These are phyloP conservation scores for Botrytis paeoniae DNA, from an alignment of 2,329 filamentous ascomycete species.

Conservation along the genomic window DNA sequence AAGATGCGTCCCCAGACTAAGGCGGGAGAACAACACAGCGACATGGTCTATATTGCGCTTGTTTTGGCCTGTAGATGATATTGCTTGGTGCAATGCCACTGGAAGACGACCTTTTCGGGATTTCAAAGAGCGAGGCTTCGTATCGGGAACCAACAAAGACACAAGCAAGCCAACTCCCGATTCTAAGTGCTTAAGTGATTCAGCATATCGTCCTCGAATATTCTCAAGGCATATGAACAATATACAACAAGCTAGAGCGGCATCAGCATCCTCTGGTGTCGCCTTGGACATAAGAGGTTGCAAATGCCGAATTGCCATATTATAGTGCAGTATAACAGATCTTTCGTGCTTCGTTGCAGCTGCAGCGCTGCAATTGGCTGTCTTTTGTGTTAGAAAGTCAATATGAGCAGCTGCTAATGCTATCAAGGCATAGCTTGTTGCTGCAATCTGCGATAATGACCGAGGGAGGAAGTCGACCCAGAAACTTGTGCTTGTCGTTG, in stretches of 20 bases:
- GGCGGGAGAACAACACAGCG: not conserved
- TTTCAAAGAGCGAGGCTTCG: not conserved
- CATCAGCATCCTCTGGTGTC: not conserved
- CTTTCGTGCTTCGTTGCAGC: not conserved
- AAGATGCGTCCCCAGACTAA: not conserved
- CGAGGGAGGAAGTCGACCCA: not conserved
- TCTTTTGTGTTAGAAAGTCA: not conserved
- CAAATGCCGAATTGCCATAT: not conserved
- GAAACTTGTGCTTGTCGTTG: not conserved
- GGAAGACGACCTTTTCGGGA: not conserved
- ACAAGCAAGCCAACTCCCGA: not conserved
- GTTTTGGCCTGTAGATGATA: not conserved
- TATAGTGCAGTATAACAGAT: not conserved
- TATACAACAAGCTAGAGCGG: not conserved
- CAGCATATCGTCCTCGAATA: not conserved
- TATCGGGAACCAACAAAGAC: not conserved
- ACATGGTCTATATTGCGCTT: not conserved
- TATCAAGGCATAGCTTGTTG: not conserved
- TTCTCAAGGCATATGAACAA: not conserved
- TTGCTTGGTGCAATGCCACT: not conserved
- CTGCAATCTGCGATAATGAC: not conserved
- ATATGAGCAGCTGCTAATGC: not conserved
- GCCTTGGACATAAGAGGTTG: not conserved
- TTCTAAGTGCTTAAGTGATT: not conserved
- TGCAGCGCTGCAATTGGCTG: not conserved